These are phyloP conservation scores for Curvularia sp. DNA, from an alignment of 2,329 filamentous ascomycete species.

Conservation along the genomic window DNA sequence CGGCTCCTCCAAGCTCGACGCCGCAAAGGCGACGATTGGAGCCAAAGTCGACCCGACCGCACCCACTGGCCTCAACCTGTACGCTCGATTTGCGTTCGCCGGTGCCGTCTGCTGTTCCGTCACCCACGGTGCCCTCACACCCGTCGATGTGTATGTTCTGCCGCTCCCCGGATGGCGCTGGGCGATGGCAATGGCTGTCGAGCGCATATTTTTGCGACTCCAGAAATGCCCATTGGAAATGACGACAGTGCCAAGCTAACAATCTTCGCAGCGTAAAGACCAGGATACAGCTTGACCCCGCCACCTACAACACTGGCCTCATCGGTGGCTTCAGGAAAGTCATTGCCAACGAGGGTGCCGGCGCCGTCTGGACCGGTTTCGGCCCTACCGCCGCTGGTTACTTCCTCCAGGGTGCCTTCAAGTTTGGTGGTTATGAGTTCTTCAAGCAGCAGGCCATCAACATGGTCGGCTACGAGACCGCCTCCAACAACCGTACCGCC, in stretches of 20 bases:
- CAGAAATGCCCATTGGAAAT: slow-evolving; percentile 16
- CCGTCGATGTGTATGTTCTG: slow-evolving; percentile 95
- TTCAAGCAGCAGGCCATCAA: slow-evolving; percentile 94
- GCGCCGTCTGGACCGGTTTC: slow-evolving; percentile 83
- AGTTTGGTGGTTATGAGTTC: slow-evolving; percentile 94
- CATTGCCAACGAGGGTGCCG: slow-evolving; percentile 77
- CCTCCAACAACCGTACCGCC: slow-evolving; percentile 78
- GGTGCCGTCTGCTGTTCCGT: slow-evolving; percentile 98
- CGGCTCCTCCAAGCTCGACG: slow-evolving; percentile 62
- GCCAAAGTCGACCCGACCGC: slow-evolving; percentile 58
- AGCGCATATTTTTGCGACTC: slow-evolving; percentile 21
- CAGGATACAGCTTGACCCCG: slow-evolving; percentile 90
- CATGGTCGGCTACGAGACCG: slow-evolving; percentile 71
- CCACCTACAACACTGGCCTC: slow-evolving; percentile 86
- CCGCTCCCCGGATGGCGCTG: slow-evolving; percentile 11
- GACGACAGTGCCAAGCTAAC: slow-evolving; percentile 38
- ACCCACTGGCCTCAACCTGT: slow-evolving; percentile 73
- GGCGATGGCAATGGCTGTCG: slow-evolving; percentile 39
- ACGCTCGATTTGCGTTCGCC: slow-evolving; percentile 95
- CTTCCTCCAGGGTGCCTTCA: slow-evolving; percentile 93
- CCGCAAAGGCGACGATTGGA: slow-evolving; percentile 57
- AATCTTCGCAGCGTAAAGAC: slow-evolving; percentile 78
- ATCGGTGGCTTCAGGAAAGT: slow-evolving; percentile 88
- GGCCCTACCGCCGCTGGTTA: slow-evolving; percentile 88
- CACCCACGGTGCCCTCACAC: slow-evolving; percentile 95